Evolutionary conservation across 306 rosid species (phyloP).

Genomic region (Cajanus cajan): DNA sequence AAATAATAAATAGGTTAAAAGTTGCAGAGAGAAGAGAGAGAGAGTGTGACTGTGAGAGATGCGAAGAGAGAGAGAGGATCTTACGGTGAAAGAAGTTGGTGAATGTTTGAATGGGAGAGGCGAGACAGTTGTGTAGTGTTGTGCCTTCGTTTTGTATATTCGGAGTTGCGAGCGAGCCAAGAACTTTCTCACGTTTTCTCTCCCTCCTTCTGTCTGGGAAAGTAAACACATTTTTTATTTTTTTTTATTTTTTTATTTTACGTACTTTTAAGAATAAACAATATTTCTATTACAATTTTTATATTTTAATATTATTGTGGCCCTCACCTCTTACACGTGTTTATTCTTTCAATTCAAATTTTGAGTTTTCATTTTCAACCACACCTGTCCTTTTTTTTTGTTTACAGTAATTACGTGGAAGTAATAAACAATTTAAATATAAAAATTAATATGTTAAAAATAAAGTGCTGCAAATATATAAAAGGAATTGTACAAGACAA

Average conservation of each 20-base stretch:
- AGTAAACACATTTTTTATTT: neutral
- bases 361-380: neutral
- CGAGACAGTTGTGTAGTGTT: slow-evolving; percentile 15
- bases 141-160: slow-evolving; percentile 30
- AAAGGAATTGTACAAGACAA: no score
- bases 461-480: no score
- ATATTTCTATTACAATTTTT: neutral
- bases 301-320: neutral
- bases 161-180: slow-evolving; percentile 27
- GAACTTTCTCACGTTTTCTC: slow-evolving; percentile 40
- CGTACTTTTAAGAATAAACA: neutral
- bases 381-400: neutral
- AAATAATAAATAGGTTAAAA: neutral
- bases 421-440: neutral
- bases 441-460: no score
- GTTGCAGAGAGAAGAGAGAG: slow-evolving; percentile 12
- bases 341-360: neutral
- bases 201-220: slow-evolving; percentile 32
- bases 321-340: neutral
- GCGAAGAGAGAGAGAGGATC: slow-evolving; percentile 25
- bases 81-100: slow-evolving; percentile 35
- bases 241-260: neutral
- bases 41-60: neutral
- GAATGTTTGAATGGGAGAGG: slow-evolving; percentile 33
- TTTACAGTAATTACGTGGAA: neutral